Evolutionary conservation across 1,139 yeast species (phyloP).

Genomic region (Taphrina populina): DNA sequence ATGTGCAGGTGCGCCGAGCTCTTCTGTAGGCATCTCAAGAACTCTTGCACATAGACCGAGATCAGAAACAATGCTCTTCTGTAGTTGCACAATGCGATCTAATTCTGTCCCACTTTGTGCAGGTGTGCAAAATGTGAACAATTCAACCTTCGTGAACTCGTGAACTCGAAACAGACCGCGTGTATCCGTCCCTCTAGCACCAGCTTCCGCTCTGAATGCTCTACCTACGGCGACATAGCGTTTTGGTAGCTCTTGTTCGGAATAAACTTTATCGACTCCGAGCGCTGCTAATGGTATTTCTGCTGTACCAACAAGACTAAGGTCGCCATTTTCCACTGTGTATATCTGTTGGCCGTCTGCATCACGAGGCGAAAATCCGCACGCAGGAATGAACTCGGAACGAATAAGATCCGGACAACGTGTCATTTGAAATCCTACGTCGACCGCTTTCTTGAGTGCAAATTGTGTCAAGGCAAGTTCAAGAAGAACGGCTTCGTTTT

Average conservation of each 20-base stretch:
- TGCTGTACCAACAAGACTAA: conserved; percentile 88
- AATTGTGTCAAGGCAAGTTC: conserved; percentile 89
- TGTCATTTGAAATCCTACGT: conserved; percentile 65
- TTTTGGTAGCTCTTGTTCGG: conserved; percentile 51
- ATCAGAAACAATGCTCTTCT: conserved; percentile 60
- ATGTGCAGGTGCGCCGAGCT: conserved; percentile 89
- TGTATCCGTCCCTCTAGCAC: conserved; percentile 91
- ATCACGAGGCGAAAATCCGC: conserved; percentile 95
- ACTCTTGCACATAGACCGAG: conserved; percentile 81
- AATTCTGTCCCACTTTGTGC: conserved; percentile 50
- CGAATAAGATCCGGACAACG: conserved; percentile 86
- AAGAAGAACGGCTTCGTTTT: conserved; percentile 81
- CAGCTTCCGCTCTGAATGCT: conserved; percentile 94
- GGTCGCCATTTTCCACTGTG: conserved; percentile 50
- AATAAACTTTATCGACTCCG: conserved; percentile 47
- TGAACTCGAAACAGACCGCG: conserved; percentile 92
- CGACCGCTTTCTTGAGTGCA: conserved; percentile 65
- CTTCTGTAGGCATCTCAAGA: conserved; percentile 83
- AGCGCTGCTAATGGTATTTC: conserved; percentile 91
- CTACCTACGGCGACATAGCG: conserved; percentile 80
- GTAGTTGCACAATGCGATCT: conserved; percentile 63
- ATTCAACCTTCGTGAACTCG: conserved; percentile 94
- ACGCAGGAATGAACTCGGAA: conserved; percentile 73
- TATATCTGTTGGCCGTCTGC: conserved; percentile 86
- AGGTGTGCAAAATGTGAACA: conserved; percentile 68